Evolutionary conservation across 176 grass and related monocot species (phyloP).

Genomic region (Musa itinerans): DNA sequence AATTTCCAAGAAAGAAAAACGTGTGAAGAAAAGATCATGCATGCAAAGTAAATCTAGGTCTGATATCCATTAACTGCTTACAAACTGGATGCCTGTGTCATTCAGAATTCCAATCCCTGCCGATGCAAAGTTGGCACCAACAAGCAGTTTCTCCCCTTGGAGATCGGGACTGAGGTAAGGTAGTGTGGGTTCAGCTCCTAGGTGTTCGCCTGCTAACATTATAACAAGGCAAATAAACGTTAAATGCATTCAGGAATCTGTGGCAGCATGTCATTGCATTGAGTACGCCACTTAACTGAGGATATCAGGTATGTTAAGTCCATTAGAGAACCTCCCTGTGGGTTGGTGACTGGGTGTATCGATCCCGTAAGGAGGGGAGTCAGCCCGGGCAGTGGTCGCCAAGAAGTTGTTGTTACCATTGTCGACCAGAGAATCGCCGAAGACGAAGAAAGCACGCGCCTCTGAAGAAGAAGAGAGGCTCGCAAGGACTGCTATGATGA

Average conservation of each 20-base stretch:
- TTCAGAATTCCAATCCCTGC: constrained; percentile 92
- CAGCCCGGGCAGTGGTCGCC: constrained; percentile 50
- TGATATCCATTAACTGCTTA: constrained; percentile 12
- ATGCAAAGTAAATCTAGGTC: too few relatives aligned
- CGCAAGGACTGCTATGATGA: neutral
- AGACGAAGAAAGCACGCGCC: constrained; percentile 83
- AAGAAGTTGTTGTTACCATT: constrained; percentile 95
- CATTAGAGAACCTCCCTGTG: constrained; percentile 71
- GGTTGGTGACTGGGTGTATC: constrained; percentile 61
- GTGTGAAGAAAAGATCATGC: too few relatives aligned
- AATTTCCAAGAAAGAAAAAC: too few relatives aligned
- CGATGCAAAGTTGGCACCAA: constrained; percentile 93
- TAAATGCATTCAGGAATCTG: too few relatives aligned
- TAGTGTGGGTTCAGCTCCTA: constrained; percentile 47
- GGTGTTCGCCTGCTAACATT: constrained; percentile 51
- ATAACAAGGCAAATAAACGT: too few relatives aligned
- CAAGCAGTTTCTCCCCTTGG: constrained; percentile 60
- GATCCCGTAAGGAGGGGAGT: constrained; percentile 75
- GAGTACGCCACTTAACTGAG: constrained; percentile 43
- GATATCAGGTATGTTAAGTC: constrained; percentile 71
- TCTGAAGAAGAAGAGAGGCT: neutral
- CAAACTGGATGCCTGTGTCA: constrained; percentile 89
- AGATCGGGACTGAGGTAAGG: constrained; percentile 80
- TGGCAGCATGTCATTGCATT: too few relatives aligned
- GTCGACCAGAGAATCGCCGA: constrained; percentile 94